Evolutionary conservation across 192 early-diverging fungal species (phyloP).

Genomic region (Lunasporangiospora selenospora): DNA sequence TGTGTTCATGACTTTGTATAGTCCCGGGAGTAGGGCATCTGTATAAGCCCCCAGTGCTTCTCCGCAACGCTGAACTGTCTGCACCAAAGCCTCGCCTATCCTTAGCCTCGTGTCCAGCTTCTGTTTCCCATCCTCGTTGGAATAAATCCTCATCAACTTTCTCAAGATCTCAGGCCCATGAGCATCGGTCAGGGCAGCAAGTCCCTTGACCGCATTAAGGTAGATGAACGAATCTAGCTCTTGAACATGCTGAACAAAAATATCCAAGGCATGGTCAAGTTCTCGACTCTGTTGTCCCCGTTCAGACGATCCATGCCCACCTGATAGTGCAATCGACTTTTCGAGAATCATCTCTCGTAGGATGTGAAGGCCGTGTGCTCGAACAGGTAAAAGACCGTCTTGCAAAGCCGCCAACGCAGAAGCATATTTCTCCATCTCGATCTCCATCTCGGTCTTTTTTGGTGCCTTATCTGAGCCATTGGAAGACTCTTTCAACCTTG

Average conservation of each 20-base stretch:
- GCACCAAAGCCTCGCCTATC: constrained; percentile 87
- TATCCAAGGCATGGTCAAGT: constrained; percentile 69
- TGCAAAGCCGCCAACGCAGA: constrained; percentile 80
- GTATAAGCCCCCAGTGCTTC: constrained; percentile 79
- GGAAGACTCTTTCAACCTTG: constrained; percentile 27
- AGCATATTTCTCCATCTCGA: constrained; percentile 65
- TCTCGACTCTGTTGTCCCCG: too few species aligned
- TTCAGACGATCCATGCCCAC: constrained; percentile 33
- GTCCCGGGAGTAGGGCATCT: constrained; percentile 25
- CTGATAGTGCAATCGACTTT: constrained; percentile 65
- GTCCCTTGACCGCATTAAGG: constrained; percentile 90
- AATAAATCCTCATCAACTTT: constrained; percentile 75
- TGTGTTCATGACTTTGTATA: constrained; percentile 47
- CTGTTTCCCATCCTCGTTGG: constrained; percentile 30
- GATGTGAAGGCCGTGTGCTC: constrained; percentile 86
- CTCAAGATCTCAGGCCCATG: constrained; percentile 75
- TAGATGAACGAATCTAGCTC: constrained; percentile 92
- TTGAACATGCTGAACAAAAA: constrained; percentile 81
- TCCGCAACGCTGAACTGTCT: constrained; percentile 85
- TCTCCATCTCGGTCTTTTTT: constrained; percentile 24
- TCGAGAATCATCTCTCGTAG: constrained; percentile 82
- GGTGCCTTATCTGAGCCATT: constrained; percentile 1
- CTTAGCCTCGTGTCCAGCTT: constrained; percentile 76
- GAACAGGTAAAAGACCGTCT: constrained; percentile 83
- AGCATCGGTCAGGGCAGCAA: constrained; percentile 82